phyloP scores from a whole-genome alignment of 495 filamentous ascomycete species.

The Aspergillus coremiiformis region DNA sequence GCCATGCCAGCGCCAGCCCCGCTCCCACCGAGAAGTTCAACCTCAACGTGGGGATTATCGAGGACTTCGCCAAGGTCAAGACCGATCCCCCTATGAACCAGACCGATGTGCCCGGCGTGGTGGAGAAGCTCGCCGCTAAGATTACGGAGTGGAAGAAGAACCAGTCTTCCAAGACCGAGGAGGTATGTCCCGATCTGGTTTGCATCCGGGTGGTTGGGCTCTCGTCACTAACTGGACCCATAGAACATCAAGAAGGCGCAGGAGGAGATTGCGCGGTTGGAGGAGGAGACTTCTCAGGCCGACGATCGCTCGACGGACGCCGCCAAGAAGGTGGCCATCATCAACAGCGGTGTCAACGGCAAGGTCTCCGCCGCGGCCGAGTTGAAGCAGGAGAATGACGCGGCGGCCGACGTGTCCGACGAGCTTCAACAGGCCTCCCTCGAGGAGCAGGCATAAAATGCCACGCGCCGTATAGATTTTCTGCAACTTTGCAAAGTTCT shows the following conservation, averaged over 20 bases:
- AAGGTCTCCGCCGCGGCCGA: conserved; percentile 46
- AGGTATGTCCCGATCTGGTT: conserved; percentile 49
- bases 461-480: conserved; percentile 6
- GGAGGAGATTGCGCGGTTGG: conserved; percentile 59
- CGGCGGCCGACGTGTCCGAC: conserved; percentile 46
- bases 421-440: conserved; percentile 53
- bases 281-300: conserved; percentile 42
- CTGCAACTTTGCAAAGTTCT: conserved; percentile 9
- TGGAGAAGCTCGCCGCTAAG: conserved; percentile 89
- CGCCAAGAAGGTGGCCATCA: conserved; percentile 46
- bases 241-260: conserved; percentile 68
- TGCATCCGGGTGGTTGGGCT: not conserved
- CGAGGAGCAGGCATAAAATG: conserved; percentile 45
- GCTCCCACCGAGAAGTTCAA: conserved; percentile 63
- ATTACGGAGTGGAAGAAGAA: conserved; percentile 87
- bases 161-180: conserved; percentile 83
- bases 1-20: conserved; percentile 39
- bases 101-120: conserved; percentile 63
- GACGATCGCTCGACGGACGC: conserved; percentile 31
- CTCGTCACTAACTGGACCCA: conserved; percentile 11
- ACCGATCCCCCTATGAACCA: conserved; percentile 82
- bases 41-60: conserved; percentile 80
- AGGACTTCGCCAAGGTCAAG: conserved; percentile 75
- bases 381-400: conserved; percentile 52
- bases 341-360: conserved; percentile 46